These are phyloP conservation scores for Trichoderma semiorbis DNA, from an alignment of 2,329 filamentous ascomycete genomes.

Conservation along the genomic window DNA sequence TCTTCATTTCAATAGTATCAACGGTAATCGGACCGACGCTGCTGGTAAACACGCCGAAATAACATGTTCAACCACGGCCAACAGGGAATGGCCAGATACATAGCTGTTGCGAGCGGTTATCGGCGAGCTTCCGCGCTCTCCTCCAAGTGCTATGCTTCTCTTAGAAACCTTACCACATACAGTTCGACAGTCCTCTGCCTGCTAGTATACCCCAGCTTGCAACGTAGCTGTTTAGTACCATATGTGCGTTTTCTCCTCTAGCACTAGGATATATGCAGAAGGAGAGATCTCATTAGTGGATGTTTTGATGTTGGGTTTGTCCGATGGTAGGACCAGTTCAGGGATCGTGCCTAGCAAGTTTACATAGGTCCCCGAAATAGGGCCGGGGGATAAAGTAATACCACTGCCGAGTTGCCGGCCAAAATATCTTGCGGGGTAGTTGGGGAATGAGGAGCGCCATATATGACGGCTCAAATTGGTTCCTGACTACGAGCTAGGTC, in stretches of 20 bases:
- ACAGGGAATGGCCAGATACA: background rate
- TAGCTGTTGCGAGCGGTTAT: background rate
- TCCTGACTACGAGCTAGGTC: background rate
- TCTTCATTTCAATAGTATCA: background rate
- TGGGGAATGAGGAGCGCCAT: background rate
- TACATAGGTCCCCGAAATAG: constrained; percentile 2
- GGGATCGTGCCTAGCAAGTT: background rate
- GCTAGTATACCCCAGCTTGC: background rate
- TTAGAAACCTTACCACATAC: background rate
- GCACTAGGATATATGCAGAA: background rate
- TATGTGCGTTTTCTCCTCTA: background rate
- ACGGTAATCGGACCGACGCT: background rate
- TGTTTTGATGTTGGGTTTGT: background rate
- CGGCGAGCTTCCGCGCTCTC: background rate
- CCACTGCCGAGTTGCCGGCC: background rate
- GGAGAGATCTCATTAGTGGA: constrained; percentile 4
- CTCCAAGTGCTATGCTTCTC: background rate
- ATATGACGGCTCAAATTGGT: background rate
- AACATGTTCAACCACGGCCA: background rate
- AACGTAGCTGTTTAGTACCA: background rate
- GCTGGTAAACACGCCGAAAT: background rate
- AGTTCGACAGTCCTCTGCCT: background rate
- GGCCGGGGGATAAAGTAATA: constrained; percentile 1
- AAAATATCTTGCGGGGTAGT: background rate
- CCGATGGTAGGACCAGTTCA: background rate